Percentiles rank a stretch among this genome's conserved stretches.
phyloP scores from a whole-genome alignment of 169 alveolate species.

The Plasmodium gonderi region DNA sequence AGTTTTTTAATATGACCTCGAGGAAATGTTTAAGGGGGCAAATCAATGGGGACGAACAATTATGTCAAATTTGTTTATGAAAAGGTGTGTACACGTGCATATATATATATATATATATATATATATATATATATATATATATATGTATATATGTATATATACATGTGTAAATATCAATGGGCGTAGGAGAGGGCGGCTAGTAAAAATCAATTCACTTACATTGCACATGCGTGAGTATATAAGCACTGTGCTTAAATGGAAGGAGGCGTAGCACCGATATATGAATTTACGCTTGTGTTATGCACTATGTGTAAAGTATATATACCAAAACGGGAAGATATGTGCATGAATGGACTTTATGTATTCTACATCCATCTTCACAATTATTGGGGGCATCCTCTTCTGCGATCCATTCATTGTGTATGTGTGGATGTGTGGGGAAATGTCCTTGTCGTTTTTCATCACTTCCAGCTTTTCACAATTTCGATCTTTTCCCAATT shows the following conservation, averaged over 20 bases:
- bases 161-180: neutral
- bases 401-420: too few relatives aligned
- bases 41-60: neutral
- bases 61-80: too few relatives aligned
- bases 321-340: neutral
- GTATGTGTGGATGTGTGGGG: too few relatives aligned
- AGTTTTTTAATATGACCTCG: neutral
- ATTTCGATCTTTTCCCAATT: neutral
- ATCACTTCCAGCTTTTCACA: too few relatives aligned
- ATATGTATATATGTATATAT: too few relatives aligned
- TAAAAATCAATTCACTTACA: neutral
- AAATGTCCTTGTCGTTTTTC: too few relatives aligned
- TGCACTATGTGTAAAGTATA: neutral
- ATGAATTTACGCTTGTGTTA: neutral
- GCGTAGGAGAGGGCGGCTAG: neutral
- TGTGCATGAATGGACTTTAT: neutral
- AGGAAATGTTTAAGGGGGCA: neutral
- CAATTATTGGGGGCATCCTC: neutral
- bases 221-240: neutral
- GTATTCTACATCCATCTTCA: too few relatives aligned
- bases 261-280: neutral
- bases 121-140: too few relatives aligned
- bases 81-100: too few relatives aligned
- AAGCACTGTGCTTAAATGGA: neutral
- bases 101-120: too few relatives aligned